Base-by-base conservation (phyloP, 2,329 filamentous ascomycete species). In the Plectosphaerella plurivora region DNA sequence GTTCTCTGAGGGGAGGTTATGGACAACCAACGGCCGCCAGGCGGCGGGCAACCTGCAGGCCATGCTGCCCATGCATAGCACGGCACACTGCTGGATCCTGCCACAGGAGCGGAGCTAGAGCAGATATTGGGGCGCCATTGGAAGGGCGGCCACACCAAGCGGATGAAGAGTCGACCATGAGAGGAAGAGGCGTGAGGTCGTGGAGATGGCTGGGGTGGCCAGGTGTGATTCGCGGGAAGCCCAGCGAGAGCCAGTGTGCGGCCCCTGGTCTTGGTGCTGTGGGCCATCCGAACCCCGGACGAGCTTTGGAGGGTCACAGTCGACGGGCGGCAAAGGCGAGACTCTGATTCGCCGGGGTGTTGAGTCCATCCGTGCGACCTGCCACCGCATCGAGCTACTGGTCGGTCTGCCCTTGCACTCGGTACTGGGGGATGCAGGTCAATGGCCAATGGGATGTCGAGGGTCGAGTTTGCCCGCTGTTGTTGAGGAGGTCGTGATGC, bases 271-370 rank as follows among this genome's bases (percentile, higher is more conserved):
- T 33, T 36, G 12, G 35, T 33, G 8, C 28, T 33, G 49, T 36
- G 44, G 50, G 37, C 33, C 35, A 53, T 20, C 41, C n/a, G 47
- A 47, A 44, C 39, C 25, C 53, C 50, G 55, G 55, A 48, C 47
- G 47, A 22, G 22, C 41, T 50, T 53, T 33, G 50, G 28, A 44
- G 37, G 18, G 37, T 47, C 20, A 16, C 55, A 55, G 56, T 58
- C 45, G 51, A 53, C 54, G 60, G 64, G 64, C 64, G 64, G 61
- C 51, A 64, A 66, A 28, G 49, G 11, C 36, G 22, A 24, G 46
- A 12, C 25, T 22, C 16, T 62, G 52, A 65, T 65, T 65, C 55
- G 63, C 48, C 50, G 28, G 9, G 45, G 18, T 15, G 14, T 35
- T 36, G 57, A 53, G 55, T 57, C 53, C 48, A 45, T 49, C 50